Conservation (phyloP, 441 rosid genomes). For the Viola pubescens region DNA sequence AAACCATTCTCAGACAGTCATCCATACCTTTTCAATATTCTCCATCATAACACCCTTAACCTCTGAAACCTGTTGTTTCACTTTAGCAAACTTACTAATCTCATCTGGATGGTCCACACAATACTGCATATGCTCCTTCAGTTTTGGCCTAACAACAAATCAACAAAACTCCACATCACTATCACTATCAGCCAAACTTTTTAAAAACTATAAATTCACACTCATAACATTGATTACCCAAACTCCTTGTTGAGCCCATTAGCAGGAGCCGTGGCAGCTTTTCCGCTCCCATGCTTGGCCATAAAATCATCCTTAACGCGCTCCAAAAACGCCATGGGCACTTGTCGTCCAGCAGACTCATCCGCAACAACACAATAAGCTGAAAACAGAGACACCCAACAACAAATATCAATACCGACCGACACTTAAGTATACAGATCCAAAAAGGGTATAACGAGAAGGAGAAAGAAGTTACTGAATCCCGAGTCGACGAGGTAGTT, state of each 20-base stretch:
- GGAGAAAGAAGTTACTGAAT: constrained; percentile 38
- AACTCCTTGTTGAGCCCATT: constrained; percentile 73
- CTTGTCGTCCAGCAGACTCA: constrained; percentile 73
- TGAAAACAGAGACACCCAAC: constrained; percentile 15
- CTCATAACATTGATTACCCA: constrained; percentile 37
- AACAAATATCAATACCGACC: background rate
- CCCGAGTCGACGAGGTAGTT: constrained; percentile 66
- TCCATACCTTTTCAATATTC: constrained; percentile 45
- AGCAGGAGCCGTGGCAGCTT: constrained; percentile 64
- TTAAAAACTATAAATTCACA: too few relatives aligned
- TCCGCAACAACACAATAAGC: constrained; percentile 92
- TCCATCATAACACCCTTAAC: constrained; percentile 24
- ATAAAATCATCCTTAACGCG: constrained; percentile 77
- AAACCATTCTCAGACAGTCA: too few relatives aligned
- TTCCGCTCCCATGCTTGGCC: constrained; percentile 63
- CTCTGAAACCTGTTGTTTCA: too few relatives aligned
- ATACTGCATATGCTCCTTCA: too few relatives aligned
- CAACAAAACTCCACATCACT: too few relatives aligned
- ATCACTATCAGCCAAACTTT: too few relatives aligned
- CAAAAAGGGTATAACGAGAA: background rate
- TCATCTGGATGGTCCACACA: too few relatives aligned
- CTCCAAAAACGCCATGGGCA: constrained; percentile 84
- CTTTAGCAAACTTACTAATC: too few relatives aligned
- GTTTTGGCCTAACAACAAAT: too few relatives aligned
- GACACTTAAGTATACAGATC: background rate